Base-by-base conservation (phyloP, 257 asterid species). In the Solanum appendiculatum region DNA sequence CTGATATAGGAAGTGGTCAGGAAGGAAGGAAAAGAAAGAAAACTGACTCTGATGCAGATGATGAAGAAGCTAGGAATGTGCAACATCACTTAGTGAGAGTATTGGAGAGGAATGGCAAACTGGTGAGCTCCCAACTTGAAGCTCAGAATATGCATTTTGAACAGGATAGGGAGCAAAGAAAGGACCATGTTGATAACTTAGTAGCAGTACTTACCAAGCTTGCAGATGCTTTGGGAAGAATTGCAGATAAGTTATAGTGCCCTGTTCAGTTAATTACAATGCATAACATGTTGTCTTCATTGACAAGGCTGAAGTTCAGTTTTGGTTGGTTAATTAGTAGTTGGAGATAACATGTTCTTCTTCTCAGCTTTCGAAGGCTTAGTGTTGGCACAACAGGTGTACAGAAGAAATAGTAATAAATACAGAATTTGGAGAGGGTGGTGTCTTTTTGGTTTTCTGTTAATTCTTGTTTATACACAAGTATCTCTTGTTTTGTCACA, bases 211-310 rank as follows among this genome's bases (percentile, higher is more conserved):
- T 97, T 58, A 89, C 91, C 75, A 97, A 95, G 90, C 91, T 97
- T 56, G 95, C 98, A 2, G 98, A 94, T 89, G 96, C 98, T 4
- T 69, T 97, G 92, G 98, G 95, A 84, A 92, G 92, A 92, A 94
- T 97, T 88, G 98, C 98, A 1, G 98, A 97, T 89, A 97, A 94
- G 88, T 87, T 96, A 88, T 96, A 95, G 95, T 83, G n/a, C 58
- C 75, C 75, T 82, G 56, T 69, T 31, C 64, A 85, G 37, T 70
- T 34, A 34, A 70, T 70, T 70, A 70, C 64, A 5, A 90, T 87
- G 91, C 78, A 93, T 88, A 90, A 27, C 39, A 44, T 78, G 63
- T 42, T 85, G 68, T 80, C 66, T 48, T 83, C 18, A 63, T 86
- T 64, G 31, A 60, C 82, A 44, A 74, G 54, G 90, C 73, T 72